phyloP scores from a whole-genome alignment of 1,284 basidiomycete species.

The Paramarasmius palmivorus region DNA sequence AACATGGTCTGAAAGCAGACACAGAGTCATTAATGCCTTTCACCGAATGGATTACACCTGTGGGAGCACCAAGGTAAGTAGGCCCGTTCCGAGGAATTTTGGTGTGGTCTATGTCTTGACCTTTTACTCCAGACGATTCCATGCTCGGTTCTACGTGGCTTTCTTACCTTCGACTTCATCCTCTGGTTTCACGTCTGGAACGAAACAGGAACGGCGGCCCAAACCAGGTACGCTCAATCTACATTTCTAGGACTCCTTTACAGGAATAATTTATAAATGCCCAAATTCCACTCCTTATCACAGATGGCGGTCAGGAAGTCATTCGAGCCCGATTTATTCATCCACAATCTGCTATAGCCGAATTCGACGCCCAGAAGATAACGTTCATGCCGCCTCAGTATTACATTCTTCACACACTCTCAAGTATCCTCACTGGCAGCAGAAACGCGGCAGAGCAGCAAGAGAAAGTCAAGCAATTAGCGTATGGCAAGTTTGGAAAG shows the following conservation, averaged over 20 bases:
- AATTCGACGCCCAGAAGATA: constrained; percentile 51
- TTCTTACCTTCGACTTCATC: constrained; percentile 51
- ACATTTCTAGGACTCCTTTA: not conserved
- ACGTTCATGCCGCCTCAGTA: constrained; percentile 71
- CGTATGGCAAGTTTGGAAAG: constrained; percentile 54
- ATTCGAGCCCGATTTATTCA: constrained; percentile 63
- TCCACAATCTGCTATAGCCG: constrained; percentile 48
- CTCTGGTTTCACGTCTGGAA: constrained; percentile 50
- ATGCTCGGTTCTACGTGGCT: constrained; percentile 63
- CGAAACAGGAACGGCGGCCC: constrained; percentile 56
- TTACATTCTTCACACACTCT: constrained; percentile 63
- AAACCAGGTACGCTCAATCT: constrained; percentile 44
- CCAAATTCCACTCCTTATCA: constrained; percentile 4
- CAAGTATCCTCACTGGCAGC: constrained; percentile 43
- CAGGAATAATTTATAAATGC: not conserved
- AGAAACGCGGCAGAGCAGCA: constrained; percentile 45
- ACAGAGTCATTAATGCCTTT: constrained; percentile 55
- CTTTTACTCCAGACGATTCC: constrained; percentile 52
- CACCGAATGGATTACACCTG: constrained; percentile 71
- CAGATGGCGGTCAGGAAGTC: constrained; percentile 69
- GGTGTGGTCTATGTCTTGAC: not conserved
- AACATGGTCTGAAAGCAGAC: constrained; percentile 44
- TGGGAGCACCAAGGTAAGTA: constrained; percentile 48
- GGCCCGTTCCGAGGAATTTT: not conserved
- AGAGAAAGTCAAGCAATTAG: constrained; percentile 45